Percentiles rank a stretch among this genome's conserved stretches.
Conservation (phyloP, 2,329 filamentous ascomycete species). For the Scorias spongiosa region DNA sequence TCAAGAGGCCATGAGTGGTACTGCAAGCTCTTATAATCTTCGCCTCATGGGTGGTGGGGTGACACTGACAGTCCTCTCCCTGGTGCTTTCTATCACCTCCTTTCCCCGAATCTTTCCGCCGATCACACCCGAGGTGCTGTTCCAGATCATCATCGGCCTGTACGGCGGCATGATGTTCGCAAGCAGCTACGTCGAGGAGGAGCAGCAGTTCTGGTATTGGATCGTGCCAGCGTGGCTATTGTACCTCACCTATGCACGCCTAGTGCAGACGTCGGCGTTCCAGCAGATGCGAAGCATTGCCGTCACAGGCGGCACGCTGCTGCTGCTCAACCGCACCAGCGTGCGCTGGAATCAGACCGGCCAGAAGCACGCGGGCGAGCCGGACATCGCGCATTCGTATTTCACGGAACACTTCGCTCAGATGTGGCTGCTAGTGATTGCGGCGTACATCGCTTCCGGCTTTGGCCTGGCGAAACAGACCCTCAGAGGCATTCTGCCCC, state of each 20-base stretch:
- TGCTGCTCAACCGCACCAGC: constrained; percentile 49
- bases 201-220: constrained; percentile 99
- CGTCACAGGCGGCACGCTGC: constrained; percentile 22
- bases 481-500: constrained; percentile 13
- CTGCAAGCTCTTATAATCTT: constrained; percentile 85
- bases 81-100: constrained; percentile 21
- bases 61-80: constrained; percentile 25
- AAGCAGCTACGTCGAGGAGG: constrained; percentile 93
- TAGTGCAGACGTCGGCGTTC: not conserved
- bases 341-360: constrained; percentile 93
- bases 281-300: not conserved
- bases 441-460: constrained; percentile 51
- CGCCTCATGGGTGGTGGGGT: constrained; percentile 39
- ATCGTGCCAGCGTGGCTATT: constrained; percentile 51
- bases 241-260: constrained; percentile 15
- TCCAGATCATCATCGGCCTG: constrained; percentile 23
- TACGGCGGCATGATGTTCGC: constrained; percentile 94
- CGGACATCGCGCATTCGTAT: constrained; percentile 66
- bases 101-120: constrained; percentile 14
- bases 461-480: constrained; percentile 25
- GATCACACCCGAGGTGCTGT: constrained; percentile 32
- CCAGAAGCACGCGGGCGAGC: constrained; percentile 83
- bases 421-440: constrained; percentile 59
- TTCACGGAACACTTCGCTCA: constrained; percentile 47
- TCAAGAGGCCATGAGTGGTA: constrained; percentile 69